Conservation (phyloP, 2,329 filamentous ascomycete species). For the Epichloe aotearoae region DNA sequence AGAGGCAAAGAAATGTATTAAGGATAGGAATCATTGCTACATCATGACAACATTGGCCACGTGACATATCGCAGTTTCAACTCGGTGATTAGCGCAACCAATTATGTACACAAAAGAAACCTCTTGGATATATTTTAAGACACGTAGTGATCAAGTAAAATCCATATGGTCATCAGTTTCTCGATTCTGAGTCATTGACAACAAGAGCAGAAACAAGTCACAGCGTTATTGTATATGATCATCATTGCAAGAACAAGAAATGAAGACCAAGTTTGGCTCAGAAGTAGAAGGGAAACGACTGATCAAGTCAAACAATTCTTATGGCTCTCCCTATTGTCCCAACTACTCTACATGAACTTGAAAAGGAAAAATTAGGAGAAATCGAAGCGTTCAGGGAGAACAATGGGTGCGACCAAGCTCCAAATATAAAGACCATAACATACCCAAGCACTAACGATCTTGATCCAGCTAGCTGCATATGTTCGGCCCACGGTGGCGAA, state of each 20-base stretch:
- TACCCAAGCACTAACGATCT: conserved; percentile 95
- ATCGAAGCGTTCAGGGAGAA: conserved; percentile 79
- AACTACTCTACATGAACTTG: not conserved
- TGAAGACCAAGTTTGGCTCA: not conserved
- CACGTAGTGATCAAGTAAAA: too few relatives aligned
- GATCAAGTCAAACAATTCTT: not conserved
- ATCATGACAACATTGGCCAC: not conserved
- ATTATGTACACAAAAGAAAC: too few relatives aligned
- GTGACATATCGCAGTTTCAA: too few relatives aligned
- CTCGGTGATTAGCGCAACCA: too few relatives aligned
- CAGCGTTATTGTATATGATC: not conserved
- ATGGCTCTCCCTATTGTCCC: not conserved
- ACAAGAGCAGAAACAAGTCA: not conserved
- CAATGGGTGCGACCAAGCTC: conserved; percentile 77
- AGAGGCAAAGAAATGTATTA: not conserved
- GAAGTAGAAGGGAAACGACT: not conserved
- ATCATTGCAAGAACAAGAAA: not conserved
- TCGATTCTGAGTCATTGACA: not conserved
- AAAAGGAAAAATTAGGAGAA: conserved; percentile 17
- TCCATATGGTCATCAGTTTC: too few relatives aligned
- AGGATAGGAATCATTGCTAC: not conserved
- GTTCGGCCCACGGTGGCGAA: conserved; percentile 91
- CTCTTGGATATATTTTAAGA: too few relatives aligned
- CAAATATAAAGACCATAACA: conserved; percentile 91
- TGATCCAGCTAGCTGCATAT: conserved; percentile 97